Evolutionary conservation across 2,329 filamentous ascomycete genomes (phyloP).

Genomic region (Tolypocladium tundrense): DNA sequence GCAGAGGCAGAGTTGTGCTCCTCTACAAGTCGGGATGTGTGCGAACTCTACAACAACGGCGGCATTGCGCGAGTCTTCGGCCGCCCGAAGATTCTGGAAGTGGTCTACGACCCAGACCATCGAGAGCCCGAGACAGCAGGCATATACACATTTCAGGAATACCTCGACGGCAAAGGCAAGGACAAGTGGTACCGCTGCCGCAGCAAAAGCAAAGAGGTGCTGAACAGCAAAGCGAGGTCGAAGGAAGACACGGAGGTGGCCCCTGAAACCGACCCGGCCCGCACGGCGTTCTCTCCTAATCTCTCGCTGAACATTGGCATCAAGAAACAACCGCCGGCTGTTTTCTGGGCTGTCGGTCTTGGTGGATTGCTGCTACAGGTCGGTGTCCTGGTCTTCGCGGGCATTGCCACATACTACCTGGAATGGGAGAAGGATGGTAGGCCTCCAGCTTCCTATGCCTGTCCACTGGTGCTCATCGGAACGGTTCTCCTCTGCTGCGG

Average conservation of each 20-base stretch:
- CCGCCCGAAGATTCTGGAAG: slow-evolving; percentile 19
- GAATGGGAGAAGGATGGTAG: not conserved
- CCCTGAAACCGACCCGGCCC: not conserved
- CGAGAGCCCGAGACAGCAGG: not conserved
- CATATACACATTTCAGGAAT: not conserved
- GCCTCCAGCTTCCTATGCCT: not conserved
- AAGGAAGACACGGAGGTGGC: not conserved
- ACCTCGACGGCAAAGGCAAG: not conserved
- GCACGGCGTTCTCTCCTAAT: not conserved
- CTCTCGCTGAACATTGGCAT: not conserved
- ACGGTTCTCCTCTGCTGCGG: not conserved
- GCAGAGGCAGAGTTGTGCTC: slow-evolving; percentile 29
- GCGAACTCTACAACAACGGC: slow-evolving; percentile 25
- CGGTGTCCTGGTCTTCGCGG: not conserved
- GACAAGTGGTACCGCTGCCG: not conserved
- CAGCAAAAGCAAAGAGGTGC: not conserved
- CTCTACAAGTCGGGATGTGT: slow-evolving; percentile 27
- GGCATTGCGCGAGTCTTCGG: slow-evolving; percentile 22
- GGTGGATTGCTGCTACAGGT: not conserved
- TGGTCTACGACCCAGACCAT: slow-evolving; percentile 9
- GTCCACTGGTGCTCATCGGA: not conserved
- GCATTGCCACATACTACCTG: not conserved
- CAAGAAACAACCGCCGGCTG: not conserved
- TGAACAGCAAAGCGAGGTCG: not conserved
- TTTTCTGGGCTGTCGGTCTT: not conserved